Evolutionary conservation across 805 yeast species (phyloP), one percentile per base, ranked within the genome.

Genomic region (Yarrowia porcina): DNA sequence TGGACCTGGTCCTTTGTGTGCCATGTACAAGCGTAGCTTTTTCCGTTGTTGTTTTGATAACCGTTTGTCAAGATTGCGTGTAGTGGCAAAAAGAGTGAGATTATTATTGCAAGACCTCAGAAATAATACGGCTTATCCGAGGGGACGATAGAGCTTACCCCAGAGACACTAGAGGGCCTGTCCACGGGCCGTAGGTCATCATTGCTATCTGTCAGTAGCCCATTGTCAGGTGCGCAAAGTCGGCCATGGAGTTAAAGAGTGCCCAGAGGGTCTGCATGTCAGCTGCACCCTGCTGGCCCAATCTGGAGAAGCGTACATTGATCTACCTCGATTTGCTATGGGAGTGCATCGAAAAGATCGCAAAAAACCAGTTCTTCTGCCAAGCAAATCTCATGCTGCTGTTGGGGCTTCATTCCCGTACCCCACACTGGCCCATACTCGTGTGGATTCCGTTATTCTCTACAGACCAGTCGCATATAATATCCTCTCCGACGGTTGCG

Each of bases 221-320:
- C 18, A 18, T 20, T 20, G 52, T 45, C 52, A 45, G 52, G 27
- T 45, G 52, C 27, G 11, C 35, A 18, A 28, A 27, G n/a, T 44
- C 17, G 50, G 27, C 52, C 52, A 20, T 45, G 52, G 52, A 45
- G 52, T 45, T 45, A 45, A 45, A 45, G 36, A 20, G 50, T 45
- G 38, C 27, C 13, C 52, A 45, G 30, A 45, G n/a, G 36, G 52
- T 45, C 27, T 45, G 52, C 52, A 45, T 45, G 52, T 45, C 36
- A 30, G 52, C 52, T 45, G 52, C 52, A 30, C 18, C 27, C 27
- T 6, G 36, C 18, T 30, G 52, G 20, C 36, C 52, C 52, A 45
- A 45, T 45, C 52, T 45, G 36, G 52, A 30, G 52, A n/a, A 30
- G 7, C 52, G 6, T 45, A 45, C 52, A 45, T n/a, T 45, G 52